These are phyloP conservation scores for Plectosphaerella cucumerina DNA, from an alignment of 2,329 filamentous ascomycete genomes.

Conservation along the genomic window DNA sequence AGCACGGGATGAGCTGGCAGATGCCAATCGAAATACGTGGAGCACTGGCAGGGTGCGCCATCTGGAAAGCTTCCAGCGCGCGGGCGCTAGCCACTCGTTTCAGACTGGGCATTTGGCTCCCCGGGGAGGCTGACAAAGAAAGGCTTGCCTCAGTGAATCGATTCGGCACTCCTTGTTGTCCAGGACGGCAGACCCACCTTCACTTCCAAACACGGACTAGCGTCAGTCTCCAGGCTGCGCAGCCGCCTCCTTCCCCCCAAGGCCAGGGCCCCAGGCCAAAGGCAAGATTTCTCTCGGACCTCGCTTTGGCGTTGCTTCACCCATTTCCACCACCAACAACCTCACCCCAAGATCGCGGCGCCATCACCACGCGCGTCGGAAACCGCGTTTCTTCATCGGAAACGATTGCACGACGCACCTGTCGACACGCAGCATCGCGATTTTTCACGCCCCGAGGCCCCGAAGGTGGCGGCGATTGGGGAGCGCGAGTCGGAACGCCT, in stretches of 20 bases:
- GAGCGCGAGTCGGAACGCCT: slow-evolving; percentile 24
- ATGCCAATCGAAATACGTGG: too few species aligned
- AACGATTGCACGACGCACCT: slow-evolving; percentile 25
- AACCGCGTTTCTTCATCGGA: slow-evolving; percentile 34
- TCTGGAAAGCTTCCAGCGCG: too few species aligned
- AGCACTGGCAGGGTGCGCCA: background rate
- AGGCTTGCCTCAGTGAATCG: background rate
- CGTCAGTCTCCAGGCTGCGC: slow-evolving; percentile 17
- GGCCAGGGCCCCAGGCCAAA: slow-evolving; percentile 12
- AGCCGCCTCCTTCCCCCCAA: slow-evolving; percentile 23
- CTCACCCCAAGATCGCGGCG: slow-evolving; percentile 19
- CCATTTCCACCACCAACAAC: slow-evolving; percentile 26
- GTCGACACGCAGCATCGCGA: slow-evolving; percentile 31
- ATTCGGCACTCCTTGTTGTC: background rate
- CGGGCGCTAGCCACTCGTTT: background rate
- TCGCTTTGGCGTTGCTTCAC: slow-evolving; percentile 32
- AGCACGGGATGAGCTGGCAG: too few species aligned
- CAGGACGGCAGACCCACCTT: background rate
- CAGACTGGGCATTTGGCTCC: background rate
- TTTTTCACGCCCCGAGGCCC: slow-evolving; percentile 24
- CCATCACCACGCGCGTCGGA: slow-evolving; percentile 51
- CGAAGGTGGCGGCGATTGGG: slow-evolving; percentile 40
- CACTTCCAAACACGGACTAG: slow-evolving; percentile 27
- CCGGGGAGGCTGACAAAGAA: background rate
- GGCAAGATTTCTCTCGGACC: slow-evolving; percentile 39